Evolutionary conservation across 495 filamentous ascomycete genomes (phyloP).

Genomic region (Evernia prunastri): DNA sequence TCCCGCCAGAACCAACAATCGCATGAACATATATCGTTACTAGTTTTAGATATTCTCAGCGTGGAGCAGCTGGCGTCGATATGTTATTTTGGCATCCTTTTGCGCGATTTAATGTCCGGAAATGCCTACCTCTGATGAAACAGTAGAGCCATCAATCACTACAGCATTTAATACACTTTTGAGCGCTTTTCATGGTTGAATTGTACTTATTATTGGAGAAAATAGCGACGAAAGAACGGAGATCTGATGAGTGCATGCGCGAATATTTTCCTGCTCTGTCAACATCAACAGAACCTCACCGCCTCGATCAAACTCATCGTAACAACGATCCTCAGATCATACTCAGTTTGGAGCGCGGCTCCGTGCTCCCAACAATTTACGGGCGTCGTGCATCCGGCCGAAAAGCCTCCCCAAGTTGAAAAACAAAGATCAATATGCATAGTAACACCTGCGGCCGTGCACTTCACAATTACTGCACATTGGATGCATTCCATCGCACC

Average conservation of each 20-base stretch:
- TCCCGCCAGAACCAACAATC: not conserved
- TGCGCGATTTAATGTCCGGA: slow-evolving; percentile 1
- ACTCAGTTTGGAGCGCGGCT: not conserved
- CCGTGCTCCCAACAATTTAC: not conserved
- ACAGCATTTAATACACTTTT: not conserved
- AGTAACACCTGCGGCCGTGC: not conserved
- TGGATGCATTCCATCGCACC: not conserved
- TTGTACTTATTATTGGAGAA: no score
- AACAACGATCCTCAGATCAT: not conserved
- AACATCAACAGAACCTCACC: not conserved
- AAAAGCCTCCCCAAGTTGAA: not conserved
- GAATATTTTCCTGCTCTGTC: not conserved
- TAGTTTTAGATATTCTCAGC: not conserved
- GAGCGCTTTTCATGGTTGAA: not conserved
- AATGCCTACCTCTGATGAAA: not conserved
- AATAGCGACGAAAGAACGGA: not conserved
- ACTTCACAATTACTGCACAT: not conserved
- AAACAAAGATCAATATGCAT: not conserved
- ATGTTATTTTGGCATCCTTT: slow-evolving; percentile 4
- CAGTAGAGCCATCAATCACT: not conserved
- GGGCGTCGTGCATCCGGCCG: not conserved
- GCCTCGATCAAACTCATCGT: not conserved
- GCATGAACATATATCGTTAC: not conserved
- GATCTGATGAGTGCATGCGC: not conserved
- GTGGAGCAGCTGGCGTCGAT: slow-evolving; percentile 2